Percentiles rank a stretch among this genome's conserved stretches.
phyloP scores from a whole-genome alignment of 352 stramenopile species.

The Pythium inflatum region DNA sequence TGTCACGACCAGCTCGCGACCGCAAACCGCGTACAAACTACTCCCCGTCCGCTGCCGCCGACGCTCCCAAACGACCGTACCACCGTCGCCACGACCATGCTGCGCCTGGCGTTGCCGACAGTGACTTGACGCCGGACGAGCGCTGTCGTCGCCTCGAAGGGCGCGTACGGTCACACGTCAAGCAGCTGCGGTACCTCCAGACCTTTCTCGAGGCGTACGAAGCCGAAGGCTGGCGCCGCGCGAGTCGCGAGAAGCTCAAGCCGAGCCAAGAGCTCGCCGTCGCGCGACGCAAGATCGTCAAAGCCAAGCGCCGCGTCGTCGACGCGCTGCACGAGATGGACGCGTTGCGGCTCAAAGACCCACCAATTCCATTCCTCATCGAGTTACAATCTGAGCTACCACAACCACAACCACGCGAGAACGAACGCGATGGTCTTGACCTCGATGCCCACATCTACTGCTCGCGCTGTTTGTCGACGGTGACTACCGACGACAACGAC shows the following conservation, averaged over 20 bases:
- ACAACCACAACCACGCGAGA: not conserved
- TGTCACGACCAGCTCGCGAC: slow-evolving; percentile 17
- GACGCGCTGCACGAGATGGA: slow-evolving; percentile 43
- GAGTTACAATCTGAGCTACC: slow-evolving; percentile 29
- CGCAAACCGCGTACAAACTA: slow-evolving; percentile 30
- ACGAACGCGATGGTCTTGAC: slow-evolving; percentile 6
- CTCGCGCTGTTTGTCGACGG: slow-evolving; percentile 67
- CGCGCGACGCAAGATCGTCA: slow-evolving; percentile 55
- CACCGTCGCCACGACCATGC: slow-evolving; percentile 16
- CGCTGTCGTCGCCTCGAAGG: slow-evolving; percentile 29
- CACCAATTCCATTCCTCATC: slow-evolving; percentile 50
- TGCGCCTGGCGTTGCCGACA: no score
- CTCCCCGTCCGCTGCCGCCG: slow-evolving; percentile 11
- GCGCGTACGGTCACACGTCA: slow-evolving; percentile 27
- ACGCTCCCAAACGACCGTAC: slow-evolving; percentile 7
- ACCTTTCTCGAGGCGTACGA: slow-evolving; percentile 88
- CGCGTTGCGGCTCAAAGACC: slow-evolving; percentile 50
- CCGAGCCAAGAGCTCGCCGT: slow-evolving; percentile 69
- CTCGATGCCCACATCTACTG: slow-evolving; percentile 67
- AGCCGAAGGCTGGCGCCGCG: slow-evolving; percentile 76
- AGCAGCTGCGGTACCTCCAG: slow-evolving; percentile 50
- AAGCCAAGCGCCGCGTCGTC: slow-evolving; percentile 58
- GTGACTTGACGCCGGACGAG: slow-evolving; percentile 19
- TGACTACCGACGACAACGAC: slow-evolving; percentile 74
- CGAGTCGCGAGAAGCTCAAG: slow-evolving; percentile 81